Evolutionary conservation across 768 basidiomycete genomes (phyloP).

Genomic region (Leccinum longicurvipes): DNA sequence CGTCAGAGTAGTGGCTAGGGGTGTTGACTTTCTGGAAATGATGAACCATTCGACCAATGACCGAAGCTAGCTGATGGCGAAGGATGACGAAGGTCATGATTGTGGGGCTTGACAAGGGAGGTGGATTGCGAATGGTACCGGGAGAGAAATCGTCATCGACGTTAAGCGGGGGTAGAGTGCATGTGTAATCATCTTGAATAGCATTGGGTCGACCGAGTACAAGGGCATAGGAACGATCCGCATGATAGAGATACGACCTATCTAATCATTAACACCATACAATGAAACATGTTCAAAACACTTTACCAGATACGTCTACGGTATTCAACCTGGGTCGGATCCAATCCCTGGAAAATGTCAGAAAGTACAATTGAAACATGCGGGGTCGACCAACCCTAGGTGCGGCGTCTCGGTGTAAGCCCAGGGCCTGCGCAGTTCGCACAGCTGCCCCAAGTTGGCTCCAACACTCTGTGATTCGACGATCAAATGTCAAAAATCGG

Average conservation of each 20-base stretch:
- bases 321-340: slow-evolving; percentile 78
- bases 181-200: slow-evolving; percentile 87
- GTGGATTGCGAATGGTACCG: slow-evolving; percentile 44
- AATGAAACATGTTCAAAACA: not conserved
- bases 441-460: slow-evolving; percentile 92
- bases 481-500: slow-evolving; percentile 65
- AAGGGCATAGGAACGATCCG: slow-evolving; percentile 88
- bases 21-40: slow-evolving; percentile 87
- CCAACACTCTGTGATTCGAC: slow-evolving; percentile 93
- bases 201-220: slow-evolving; percentile 88
- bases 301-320: slow-evolving; percentile 82
- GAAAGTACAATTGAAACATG: not conserved
- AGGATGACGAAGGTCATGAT: slow-evolving; percentile 86
- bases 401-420: slow-evolving; percentile 85
- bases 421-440: slow-evolving; percentile 89
- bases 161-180: slow-evolving; percentile 73
- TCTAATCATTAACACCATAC: slow-evolving; percentile 3
- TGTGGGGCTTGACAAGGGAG: slow-evolving; percentile 69
- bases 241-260: slow-evolving; percentile 91
- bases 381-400: slow-evolving; percentile 55
- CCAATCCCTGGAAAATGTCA: slow-evolving; percentile 52
- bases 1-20: slow-evolving; percentile 79
- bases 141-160: slow-evolving; percentile 57
- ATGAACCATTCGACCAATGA: slow-evolving; percentile 89
- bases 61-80: slow-evolving; percentile 73